Evolutionary conservation across 192 early-diverging fungal genomes (phyloP).

Genomic region (Thamnidium elegans): DNA sequence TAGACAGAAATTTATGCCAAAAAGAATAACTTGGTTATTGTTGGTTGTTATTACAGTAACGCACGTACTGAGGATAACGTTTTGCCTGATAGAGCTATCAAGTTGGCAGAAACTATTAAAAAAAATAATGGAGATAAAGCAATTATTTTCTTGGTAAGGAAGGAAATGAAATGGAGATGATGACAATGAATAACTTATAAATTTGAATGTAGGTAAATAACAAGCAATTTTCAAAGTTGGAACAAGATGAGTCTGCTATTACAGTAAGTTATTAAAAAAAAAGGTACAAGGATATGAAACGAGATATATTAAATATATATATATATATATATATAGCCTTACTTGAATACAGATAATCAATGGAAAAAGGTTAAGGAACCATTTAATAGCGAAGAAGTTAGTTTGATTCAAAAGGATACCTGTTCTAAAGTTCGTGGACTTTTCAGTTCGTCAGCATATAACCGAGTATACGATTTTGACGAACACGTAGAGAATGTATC

Average conservation of each 20-base stretch:
- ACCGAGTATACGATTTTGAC: slow-evolving; percentile 61
- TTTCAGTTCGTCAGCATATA: slow-evolving; percentile 40
- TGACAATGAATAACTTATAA: background rate
- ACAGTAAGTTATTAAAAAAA: too few species aligned
- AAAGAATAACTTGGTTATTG: slow-evolving; percentile 45
- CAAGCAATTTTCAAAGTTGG: background rate
- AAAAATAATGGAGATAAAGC: slow-evolving; percentile 39
- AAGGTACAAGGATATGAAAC: background rate
- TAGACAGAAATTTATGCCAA: slow-evolving; percentile 60
- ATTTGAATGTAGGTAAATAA: slow-evolving; percentile 8
- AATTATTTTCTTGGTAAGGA: slow-evolving; percentile 53
- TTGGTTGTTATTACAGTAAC: slow-evolving; percentile 65
- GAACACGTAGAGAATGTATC: slow-evolving; percentile 64
- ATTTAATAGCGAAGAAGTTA: slow-evolving; percentile 30
- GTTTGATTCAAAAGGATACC: slow-evolving; percentile 35
- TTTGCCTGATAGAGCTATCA: slow-evolving; percentile 45
- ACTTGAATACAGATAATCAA: slow-evolving; percentile 48
- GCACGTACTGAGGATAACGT: slow-evolving; percentile 42
- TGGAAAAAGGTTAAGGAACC: slow-evolving; percentile 46
- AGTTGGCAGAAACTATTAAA: slow-evolving; percentile 51
- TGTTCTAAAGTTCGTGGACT: slow-evolving; percentile 38
- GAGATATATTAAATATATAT: too few species aligned
- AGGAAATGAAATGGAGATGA: background rate
- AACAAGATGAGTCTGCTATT: slow-evolving; percentile 27
- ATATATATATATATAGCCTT: slow-evolving; percentile 42